phyloP scores from a whole-genome alignment of 2,329 filamentous ascomycete species.

The Curvularia eragrostidis region DNA sequence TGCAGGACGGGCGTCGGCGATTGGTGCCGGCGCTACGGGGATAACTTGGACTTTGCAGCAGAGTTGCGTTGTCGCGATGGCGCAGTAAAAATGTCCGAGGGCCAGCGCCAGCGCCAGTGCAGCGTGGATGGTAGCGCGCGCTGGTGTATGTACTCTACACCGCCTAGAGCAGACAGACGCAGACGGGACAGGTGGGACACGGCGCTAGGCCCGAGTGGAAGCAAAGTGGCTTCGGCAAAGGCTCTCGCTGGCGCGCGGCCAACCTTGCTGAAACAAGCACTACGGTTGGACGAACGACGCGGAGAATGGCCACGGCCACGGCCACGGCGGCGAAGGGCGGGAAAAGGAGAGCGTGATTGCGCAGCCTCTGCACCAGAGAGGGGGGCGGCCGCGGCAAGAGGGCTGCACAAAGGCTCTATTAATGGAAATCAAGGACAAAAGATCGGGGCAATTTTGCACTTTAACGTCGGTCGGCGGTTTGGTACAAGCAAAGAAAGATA shows the following conservation, averaged over 20 bases:
- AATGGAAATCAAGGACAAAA: constrained; percentile 7
- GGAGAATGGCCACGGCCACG: constrained; percentile 21
- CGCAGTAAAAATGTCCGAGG: neutral
- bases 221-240: constrained; percentile 21
- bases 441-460: constrained; percentile 3
- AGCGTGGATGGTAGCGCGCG: neutral
- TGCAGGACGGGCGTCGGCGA: neutral
- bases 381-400: constrained; percentile 11
- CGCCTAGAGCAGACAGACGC: neutral
- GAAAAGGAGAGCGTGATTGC: constrained; percentile 11
- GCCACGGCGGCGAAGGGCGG: constrained; percentile 10
- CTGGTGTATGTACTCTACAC: constrained; percentile 8
- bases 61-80: neutral
- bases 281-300: constrained; percentile 26
- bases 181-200: constrained; percentile 4
- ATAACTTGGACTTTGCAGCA: neutral
- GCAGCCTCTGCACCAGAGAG: neutral
- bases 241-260: constrained; percentile 25
- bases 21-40: neutral
- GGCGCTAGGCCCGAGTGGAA: constrained; percentile 11
- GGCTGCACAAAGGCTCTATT: constrained; percentile 12
- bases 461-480: constrained; percentile 7
- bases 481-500: neutral
- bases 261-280: constrained; percentile 20
- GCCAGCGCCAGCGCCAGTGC: too few species aligned